Evolutionary conservation across 306 rosid genomes (phyloP), one percentile per base, ranked within the genome.

Genomic region (Medicago arabica): DNA sequence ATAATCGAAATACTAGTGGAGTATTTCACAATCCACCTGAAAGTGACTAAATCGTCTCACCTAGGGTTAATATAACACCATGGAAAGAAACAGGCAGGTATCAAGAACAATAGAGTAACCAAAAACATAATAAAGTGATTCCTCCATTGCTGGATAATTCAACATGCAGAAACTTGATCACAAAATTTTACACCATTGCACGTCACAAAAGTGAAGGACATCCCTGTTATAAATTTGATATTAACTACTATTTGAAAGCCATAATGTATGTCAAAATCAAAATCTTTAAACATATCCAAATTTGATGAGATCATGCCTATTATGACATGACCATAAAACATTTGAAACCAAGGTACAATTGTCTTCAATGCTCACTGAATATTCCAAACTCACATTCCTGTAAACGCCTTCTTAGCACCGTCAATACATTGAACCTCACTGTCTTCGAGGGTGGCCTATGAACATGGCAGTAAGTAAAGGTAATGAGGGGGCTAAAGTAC

Each of bases 391-490:
- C 62, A 55, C 1, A 55, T 19, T 55, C 62, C 62, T 55, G 62
- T 19, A 55, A 55, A 55, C 1, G 62, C 62, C 62, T 55, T 55
- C 62, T 19, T 55, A 1, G 62, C 62, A 28, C 4, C 4, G 31
- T 55, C 62, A 55, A 55, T 55, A 19, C 62, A 55, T 55, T 55
- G 15, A 55, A 55, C 31, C 62, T 55, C 14, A 55, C 62, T 10
- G 62, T 55, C 13, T 55, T 55, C 1, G 62, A 55, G 8, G 19
- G 34, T 55, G 62, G 62, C 62, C 62, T 55, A 23, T 55, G 15
- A 19, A 55, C 62, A 55, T 55, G 14, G 15, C 13, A 55, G 15
- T 25, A 19, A 19, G 14, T 19, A 55, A 18, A 18, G 25, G 31
- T 9, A 55, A 55, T 18, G 2, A 19, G 62, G 7, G 31, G 31